Percentiles rank a stretch among this genome's conserved stretches.
These are phyloP conservation scores for Amaranthus cruentus DNA, from an alignment of 148 eudicot species.

Conservation along the genomic window DNA sequence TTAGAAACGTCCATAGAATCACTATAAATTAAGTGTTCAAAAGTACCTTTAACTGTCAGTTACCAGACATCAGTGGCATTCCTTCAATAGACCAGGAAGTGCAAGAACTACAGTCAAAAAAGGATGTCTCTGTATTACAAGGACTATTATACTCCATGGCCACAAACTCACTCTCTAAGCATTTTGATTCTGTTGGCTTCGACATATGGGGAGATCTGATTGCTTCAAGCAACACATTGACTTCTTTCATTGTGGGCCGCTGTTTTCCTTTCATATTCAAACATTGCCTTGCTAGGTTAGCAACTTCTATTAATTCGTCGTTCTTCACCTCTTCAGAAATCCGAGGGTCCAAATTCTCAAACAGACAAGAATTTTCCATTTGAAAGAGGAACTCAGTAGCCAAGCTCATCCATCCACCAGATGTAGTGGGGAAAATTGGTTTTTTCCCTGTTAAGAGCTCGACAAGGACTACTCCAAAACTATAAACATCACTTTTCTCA, in stretches of 20 bases:
- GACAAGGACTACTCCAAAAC: conserved; percentile 32
- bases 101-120: not conserved
- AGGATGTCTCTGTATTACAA: not conserved
- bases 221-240: conserved; percentile 11
- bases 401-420: conserved; percentile 26
- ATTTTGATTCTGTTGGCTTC: not conserved
- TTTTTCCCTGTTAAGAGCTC: conserved; percentile 31
- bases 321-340: conserved; percentile 24
- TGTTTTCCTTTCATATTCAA: conserved; percentile 23
- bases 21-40: too few species aligned
- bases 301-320: conserved; percentile 21
- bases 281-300: conserved; percentile 22
- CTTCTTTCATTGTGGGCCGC: conserved; percentile 27
- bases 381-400: conserved; percentile 20
- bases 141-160: not conserved
- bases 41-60: not conserved
- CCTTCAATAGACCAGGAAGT: conserved; percentile 8
- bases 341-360: conserved; percentile 17
- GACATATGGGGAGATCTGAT: conserved; percentile 19
- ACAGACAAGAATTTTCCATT: conserved; percentile 19
- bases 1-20: too few species aligned
- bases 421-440: conserved; percentile 14
- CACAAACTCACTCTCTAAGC: not conserved
- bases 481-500: conserved; percentile 35
- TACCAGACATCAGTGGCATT: conserved; percentile 15